A percentile compares a stretch with the other conserved stretches of the same genome.
Evolutionary conservation across 192 early-diverging fungal genomes (phyloP).

Genomic region (Podila horticola): DNA sequence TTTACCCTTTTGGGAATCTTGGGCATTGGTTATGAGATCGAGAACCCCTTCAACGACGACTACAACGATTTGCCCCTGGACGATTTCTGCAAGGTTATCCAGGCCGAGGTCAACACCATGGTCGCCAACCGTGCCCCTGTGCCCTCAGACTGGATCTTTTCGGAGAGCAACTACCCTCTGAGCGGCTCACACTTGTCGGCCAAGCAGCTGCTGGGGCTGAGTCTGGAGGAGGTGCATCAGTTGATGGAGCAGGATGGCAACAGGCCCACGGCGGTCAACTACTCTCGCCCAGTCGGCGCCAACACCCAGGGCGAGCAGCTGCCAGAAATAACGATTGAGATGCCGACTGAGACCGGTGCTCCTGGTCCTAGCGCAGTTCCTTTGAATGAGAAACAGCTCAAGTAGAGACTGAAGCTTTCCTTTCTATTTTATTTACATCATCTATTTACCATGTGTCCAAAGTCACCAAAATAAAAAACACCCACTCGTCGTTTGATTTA

Average conservation of each 20-base stretch:
- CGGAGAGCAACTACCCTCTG: constrained; percentile 20
- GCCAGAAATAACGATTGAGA: background rate
- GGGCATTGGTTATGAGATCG: constrained; percentile 84
- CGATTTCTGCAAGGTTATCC: constrained; percentile 55
- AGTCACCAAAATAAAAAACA: too few relatives aligned
- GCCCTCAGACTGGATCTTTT: constrained; percentile 15
- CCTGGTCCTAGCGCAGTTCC: background rate
- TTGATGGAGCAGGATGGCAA: constrained; percentile 5
- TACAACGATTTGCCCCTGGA: constrained; percentile 73
- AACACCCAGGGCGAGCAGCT: background rate
- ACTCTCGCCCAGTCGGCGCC: background rate
- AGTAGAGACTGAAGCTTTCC: too few relatives aligned
- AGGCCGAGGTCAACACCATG: constrained; percentile 20
- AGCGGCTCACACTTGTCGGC: constrained; percentile 8
- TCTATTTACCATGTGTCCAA: too few relatives aligned
- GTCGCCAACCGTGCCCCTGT: constrained; percentile 22
- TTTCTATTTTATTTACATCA: too few relatives aligned
- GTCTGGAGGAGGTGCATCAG: constrained; percentile 11
- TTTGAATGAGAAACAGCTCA: background rate
- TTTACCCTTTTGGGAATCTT: constrained; percentile 87
- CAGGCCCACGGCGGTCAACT: background rate
- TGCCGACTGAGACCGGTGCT: background rate
- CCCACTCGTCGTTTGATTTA: too few relatives aligned
- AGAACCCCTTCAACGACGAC: constrained; percentile 90
- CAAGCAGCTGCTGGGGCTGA: constrained; percentile 8